A percentile compares a stretch with the other conserved stretches of the same genome.
These are phyloP conservation scores for Blastobotrys attinorum DNA, from an alignment of 805 yeast species.

Conservation along the genomic window DNA sequence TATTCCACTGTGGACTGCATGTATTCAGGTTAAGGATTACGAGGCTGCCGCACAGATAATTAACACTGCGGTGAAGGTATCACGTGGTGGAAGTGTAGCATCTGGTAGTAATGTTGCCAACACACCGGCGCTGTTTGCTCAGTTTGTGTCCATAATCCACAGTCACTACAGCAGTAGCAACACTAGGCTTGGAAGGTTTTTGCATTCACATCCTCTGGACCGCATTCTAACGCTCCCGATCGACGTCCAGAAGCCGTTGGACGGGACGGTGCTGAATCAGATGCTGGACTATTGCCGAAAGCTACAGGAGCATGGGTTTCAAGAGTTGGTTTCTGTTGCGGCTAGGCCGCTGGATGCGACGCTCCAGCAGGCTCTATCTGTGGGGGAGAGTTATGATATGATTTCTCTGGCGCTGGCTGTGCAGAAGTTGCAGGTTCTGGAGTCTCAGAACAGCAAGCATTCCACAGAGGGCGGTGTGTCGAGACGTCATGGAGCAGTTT, in stretches of 20 bases:
- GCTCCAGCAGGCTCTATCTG: background rate
- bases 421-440: constrained; percentile 1
- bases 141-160: background rate
- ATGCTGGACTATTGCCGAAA: background rate
- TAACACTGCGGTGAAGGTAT: background rate
- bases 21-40: background rate
- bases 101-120: too few relatives aligned
- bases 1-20: constrained; percentile 1
- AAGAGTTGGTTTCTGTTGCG: background rate
- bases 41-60: background rate
- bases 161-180: too few relatives aligned
- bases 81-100: background rate
- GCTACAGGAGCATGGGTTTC: background rate
- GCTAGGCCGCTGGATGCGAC: background rate
- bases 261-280: background rate
- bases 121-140: background rate
- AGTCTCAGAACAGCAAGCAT: too few relatives aligned
- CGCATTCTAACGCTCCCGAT: background rate
- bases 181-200: background rate
- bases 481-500: too few relatives aligned
- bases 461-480: too few relatives aligned
- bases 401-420: constrained; percentile 3
- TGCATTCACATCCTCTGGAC: too few relatives aligned
- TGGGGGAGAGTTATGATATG: background rate
- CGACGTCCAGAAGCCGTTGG: background rate